Conservation (phyloP, 106 monocot genomes). For the Vanilla planifolia region DNA sequence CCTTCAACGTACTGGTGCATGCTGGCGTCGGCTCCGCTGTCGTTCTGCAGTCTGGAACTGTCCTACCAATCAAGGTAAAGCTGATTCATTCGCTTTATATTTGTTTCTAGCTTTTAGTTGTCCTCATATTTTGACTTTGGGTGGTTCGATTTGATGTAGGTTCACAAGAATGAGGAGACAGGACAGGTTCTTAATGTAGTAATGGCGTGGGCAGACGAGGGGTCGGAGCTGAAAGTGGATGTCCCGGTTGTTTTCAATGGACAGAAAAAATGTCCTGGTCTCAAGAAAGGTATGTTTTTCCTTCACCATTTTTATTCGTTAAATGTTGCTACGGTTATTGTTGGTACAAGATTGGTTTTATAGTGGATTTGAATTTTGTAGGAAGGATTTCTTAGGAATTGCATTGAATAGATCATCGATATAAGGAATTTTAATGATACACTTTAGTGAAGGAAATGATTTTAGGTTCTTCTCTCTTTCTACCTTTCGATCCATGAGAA, state of each 20-base stretch:
- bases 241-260: constrained; percentile 73
- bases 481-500: no score
- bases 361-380: no score
- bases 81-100: not conserved
- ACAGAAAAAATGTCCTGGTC: constrained; percentile 60
- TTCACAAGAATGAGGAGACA: constrained; percentile 59
- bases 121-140: not conserved
- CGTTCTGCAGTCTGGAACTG: constrained; percentile 63
- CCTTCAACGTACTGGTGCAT: constrained; percentile 57
- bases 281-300: constrained; percentile 55
- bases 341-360: no score
- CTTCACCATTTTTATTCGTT: not conserved
- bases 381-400: no score
- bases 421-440: no score
- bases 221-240: constrained; percentile 48
- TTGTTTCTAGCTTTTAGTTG: not conserved
- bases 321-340: not conserved
- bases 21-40: constrained; percentile 63
- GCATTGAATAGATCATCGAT: no score
- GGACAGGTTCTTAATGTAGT: constrained; percentile 75
- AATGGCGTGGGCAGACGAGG: constrained; percentile 73
- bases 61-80: constrained; percentile 67
- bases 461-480: no score
- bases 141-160: constrained; percentile 25
- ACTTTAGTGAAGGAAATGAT: no score